Conservation (phyloP, 2,329 filamentous ascomycete species). For the Fusarium nisikadoi region DNA sequence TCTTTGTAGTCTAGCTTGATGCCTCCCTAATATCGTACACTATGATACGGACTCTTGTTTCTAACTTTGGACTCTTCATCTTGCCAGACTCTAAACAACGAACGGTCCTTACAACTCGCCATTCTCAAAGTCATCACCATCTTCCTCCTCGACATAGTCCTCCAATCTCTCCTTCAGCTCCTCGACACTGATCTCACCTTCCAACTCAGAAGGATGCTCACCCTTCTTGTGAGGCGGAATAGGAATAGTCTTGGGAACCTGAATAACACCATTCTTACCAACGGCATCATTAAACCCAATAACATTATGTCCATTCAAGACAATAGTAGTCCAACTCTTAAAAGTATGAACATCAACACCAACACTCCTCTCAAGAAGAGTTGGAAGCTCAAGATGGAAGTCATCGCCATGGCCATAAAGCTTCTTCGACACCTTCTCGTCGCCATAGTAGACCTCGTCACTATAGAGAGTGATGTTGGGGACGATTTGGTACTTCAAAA, state of each 20-base stretch:
- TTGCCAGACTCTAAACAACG: accelerated
- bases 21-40: background rate
- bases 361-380: slow-evolving; percentile 73
- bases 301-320: slow-evolving; percentile 77
- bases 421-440: slow-evolving; percentile 42
- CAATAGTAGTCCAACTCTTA: slow-evolving; percentile 75
- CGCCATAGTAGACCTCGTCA: slow-evolving; percentile 76
- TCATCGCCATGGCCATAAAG: slow-evolving; percentile 38
- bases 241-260: slow-evolving; percentile 77
- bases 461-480: slow-evolving; percentile 82
- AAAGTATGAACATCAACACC: slow-evolving; percentile 76
- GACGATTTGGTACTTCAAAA: slow-evolving; percentile 83
- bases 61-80: background rate
- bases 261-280: slow-evolving; percentile 83
- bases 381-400: slow-evolving; percentile 76
- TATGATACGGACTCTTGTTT: accelerated
- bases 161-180: slow-evolving; percentile 46
- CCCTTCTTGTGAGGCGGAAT: slow-evolving; percentile 73
- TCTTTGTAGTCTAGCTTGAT: background rate
- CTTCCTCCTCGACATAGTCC: slow-evolving; percentile 39
- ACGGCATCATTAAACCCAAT: slow-evolving; percentile 77
- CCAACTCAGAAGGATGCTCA: background rate
- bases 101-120: slow-evolving; percentile 19
- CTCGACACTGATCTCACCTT: slow-evolving; percentile 43
- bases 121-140: background rate